Percentiles rank a stretch among this genome's conserved stretches.
These are phyloP conservation scores for Trichoderma simmonsii DNA, from an alignment of 2,329 filamentous ascomycete species.

Conservation along the genomic window DNA sequence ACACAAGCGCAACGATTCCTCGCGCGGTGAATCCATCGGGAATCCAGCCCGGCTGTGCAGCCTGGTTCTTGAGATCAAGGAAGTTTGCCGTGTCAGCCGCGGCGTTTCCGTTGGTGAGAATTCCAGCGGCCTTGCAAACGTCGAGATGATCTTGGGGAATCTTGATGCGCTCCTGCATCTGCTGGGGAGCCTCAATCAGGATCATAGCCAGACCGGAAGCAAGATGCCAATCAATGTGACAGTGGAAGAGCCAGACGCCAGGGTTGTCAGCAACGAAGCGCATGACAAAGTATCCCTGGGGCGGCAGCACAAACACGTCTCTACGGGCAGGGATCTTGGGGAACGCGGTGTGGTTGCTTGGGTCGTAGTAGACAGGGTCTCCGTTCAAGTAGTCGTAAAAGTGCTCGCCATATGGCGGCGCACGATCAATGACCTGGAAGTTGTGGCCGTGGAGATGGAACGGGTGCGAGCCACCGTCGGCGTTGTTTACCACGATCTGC, in stretches of 20 bases:
- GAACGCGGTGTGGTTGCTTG: constrained; percentile 23
- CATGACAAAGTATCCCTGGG: constrained; percentile 45
- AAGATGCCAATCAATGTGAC: constrained; percentile 49
- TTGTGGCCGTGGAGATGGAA: constrained; percentile 40
- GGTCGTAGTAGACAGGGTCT: constrained; percentile 13
- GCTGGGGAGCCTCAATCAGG: constrained; percentile 17
- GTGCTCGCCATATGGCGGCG: not conserved
- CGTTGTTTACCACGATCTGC: constrained; percentile 16
- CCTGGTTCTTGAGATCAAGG: constrained; percentile 7
- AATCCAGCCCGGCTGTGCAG: constrained; percentile 3
- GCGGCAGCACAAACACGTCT: constrained; percentile 48
- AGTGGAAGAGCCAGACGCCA: constrained; percentile 38
- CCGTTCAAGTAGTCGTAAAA: constrained; percentile 2
- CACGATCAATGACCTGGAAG: constrained; percentile 26
- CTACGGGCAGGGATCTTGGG: constrained; percentile 43
- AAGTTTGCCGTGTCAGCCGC: constrained; percentile 8
- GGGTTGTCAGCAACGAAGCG: constrained; percentile 47
- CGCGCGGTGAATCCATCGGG: constrained; percentile 11
- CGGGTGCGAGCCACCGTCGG: constrained; percentile 28
- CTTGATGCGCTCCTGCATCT: constrained; percentile 15
- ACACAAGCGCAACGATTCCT: constrained; percentile 17
- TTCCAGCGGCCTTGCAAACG: constrained; percentile 6
- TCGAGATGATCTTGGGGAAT: constrained; percentile 14
- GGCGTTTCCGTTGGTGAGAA: constrained; percentile 7
- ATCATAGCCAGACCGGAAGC: constrained; percentile 19